phyloP scores from a whole-genome alignment of 2,329 filamentous ascomycete genomes.

The Pseudogymnoascus sp. region DNA sequence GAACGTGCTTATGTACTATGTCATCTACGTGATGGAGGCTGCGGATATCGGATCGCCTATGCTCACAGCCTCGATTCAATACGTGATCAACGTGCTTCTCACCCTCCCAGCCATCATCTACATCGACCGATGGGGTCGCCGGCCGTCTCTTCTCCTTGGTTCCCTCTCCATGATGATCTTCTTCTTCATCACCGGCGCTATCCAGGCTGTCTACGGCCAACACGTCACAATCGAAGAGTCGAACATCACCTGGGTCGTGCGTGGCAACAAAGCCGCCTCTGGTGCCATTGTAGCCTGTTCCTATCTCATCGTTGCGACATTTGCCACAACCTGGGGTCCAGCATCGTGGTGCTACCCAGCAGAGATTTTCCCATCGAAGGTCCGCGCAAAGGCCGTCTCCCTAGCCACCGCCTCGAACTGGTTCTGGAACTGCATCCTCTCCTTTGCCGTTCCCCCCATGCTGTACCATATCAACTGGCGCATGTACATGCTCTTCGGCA shows the following conservation, averaged over 20 bases:
- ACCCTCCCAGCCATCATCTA: slow-evolving; percentile 68
- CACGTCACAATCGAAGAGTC: slow-evolving; percentile 34
- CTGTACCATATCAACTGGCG: slow-evolving; percentile 50
- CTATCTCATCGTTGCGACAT: slow-evolving; percentile 65
- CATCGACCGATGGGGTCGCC: slow-evolving; percentile 69
- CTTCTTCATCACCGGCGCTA: slow-evolving; percentile 53
- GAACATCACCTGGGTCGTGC: slow-evolving; percentile 50
- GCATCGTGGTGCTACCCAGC: slow-evolving; percentile 49
- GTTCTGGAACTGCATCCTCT: slow-evolving; percentile 61
- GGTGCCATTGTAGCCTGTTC: slow-evolving; percentile 60
- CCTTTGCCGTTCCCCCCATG: slow-evolving; percentile 43
- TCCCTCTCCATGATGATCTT: slow-evolving; percentile 55
- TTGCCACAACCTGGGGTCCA: slow-evolving; percentile 51
- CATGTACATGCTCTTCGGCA: slow-evolving; percentile 68
- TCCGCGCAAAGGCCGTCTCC: slow-evolving; percentile 66
- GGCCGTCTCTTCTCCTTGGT: slow-evolving; percentile 54
- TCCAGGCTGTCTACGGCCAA: slow-evolving; percentile 53
- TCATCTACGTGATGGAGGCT: slow-evolving; percentile 66
- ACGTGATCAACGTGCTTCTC: slow-evolving; percentile 72
- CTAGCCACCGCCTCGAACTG: slow-evolving; percentile 69
- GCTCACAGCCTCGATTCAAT: slow-evolving; percentile 60
- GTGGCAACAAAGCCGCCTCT: slow-evolving; percentile 43
- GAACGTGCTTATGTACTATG: slow-evolving; percentile 68
- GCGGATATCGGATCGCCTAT: slow-evolving; percentile 48
- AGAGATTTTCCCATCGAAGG: slow-evolving; percentile 60